Conservation (phyloP, 1,284 basidiomycete genomes). For the Tetrapyrgos nigripes region DNA sequence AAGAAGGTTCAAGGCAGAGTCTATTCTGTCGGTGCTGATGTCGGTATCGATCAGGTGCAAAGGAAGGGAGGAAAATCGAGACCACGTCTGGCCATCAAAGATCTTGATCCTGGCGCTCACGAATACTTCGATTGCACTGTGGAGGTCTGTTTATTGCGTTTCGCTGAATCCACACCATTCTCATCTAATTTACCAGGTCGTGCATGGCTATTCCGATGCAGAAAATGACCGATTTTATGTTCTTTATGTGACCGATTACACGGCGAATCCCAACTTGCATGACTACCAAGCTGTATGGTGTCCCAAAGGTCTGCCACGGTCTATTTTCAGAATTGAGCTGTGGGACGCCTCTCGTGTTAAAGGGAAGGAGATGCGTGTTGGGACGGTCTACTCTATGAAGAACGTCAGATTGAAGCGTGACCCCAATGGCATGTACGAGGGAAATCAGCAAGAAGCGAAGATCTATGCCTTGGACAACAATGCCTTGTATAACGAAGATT, state of each 20-base stretch:
- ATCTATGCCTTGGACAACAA: constrained; percentile 48
- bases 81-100: constrained; percentile 57
- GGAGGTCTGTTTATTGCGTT: constrained; percentile 50
- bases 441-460: constrained; percentile 56
- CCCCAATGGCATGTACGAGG: constrained; percentile 54
- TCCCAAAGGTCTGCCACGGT: constrained; percentile 43
- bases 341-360: constrained; percentile 55
- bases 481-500: constrained; percentile 37
- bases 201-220: constrained; percentile 42
- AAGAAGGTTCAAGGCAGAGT: constrained; percentile 23
- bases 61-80: constrained; percentile 23
- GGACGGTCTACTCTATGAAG: constrained; percentile 59
- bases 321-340: constrained; percentile 59
- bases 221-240: constrained; percentile 46
- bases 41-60: constrained; percentile 2
- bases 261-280: constrained; percentile 43
- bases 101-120: constrained; percentile 51
- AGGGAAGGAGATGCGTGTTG: constrained; percentile 51
- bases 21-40: constrained; percentile 12
- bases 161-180: not conserved
- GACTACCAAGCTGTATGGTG: constrained; percentile 52
- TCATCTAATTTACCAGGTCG: constrained; percentile 43
- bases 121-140: constrained; percentile 75
- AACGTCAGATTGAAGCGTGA: constrained; percentile 57
- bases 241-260: constrained; percentile 76